Evolutionary conservation across 148 eudicot species (phyloP).

Genomic region (Nyssa sinensis): DNA sequence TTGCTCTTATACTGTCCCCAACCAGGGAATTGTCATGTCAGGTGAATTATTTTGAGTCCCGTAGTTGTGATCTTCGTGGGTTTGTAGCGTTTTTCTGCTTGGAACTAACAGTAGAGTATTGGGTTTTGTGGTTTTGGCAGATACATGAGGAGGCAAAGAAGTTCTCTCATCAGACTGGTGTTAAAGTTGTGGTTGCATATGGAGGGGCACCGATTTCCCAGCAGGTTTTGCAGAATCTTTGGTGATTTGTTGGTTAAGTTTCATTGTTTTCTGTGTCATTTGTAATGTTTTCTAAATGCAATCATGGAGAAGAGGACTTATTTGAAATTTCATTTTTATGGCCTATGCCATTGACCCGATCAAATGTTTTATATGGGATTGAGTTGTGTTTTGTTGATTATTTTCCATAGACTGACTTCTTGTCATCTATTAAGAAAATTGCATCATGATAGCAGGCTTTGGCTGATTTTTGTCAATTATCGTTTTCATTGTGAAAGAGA

Average conservation of each 20-base stretch:
- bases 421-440: no score
- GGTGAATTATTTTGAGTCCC: slow-evolving; percentile 30
- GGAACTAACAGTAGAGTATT: no score
- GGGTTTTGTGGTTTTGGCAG: slow-evolving; percentile 32
- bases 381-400: background rate
- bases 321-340: no score
- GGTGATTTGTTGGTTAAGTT: background rate
- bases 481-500: no score
- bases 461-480: no score
- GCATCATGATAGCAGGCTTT: no score
- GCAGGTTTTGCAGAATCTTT: slow-evolving; percentile 45
- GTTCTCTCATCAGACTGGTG: slow-evolving; percentile 73
- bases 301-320: no score
- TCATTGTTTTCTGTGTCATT: background rate
- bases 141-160: slow-evolving; percentile 79
- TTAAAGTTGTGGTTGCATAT: slow-evolving; percentile 76
- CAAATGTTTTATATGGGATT: background rate
- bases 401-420: no score
- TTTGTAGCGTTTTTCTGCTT: no score
- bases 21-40: slow-evolving; percentile 84
- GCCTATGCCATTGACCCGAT: no score
- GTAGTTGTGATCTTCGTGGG: background rate
- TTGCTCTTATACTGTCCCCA: slow-evolving; percentile 71
- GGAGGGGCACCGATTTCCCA: slow-evolving; percentile 80
- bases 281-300: background rate